phyloP scores from a whole-genome alignment of 2,329 filamentous ascomycete species.

The Talaromyces sp. region DNA sequence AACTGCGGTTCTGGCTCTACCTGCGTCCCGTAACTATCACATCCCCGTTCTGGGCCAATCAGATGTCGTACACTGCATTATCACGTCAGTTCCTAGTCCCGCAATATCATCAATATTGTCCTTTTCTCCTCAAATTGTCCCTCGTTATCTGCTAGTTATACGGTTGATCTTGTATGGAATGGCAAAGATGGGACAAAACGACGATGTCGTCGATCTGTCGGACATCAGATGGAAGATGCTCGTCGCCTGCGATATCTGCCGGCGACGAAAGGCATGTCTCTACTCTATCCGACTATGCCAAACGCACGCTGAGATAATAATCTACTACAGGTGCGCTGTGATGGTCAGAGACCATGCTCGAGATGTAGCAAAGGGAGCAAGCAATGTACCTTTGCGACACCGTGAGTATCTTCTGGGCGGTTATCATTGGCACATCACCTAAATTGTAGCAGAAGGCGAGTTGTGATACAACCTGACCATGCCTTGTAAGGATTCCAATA shows the following conservation, averaged over 20 bases:
- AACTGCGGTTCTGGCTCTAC: not conserved
- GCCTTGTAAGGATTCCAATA: not conserved
- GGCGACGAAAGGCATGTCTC: conserved; percentile 8
- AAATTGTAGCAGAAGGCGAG: not conserved
- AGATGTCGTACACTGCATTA: not conserved
- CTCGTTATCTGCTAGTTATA: too few species aligned
- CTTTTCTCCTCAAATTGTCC: too few species aligned
- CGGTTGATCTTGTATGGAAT: too few species aligned
- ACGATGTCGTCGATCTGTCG: not conserved
- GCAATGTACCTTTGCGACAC: conserved; percentile 1
- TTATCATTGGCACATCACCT: not conserved
- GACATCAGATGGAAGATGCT: conserved; percentile 2
- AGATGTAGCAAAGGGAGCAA: not conserved
- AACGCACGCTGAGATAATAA: not conserved
- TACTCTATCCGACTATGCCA: not conserved
- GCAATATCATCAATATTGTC: too few species aligned
- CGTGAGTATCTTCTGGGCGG: not conserved
- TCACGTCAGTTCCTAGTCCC: too few species aligned
- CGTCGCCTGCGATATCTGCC: conserved; percentile 1
- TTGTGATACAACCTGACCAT: not conserved
- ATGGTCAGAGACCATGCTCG: conserved; percentile 4
- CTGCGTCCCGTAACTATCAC: not conserved
- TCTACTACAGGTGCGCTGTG: not conserved
- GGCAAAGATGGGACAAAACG: not conserved
- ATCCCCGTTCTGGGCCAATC: not conserved